Percentiles rank a stretch among this genome's conserved stretches.
phyloP scores from a whole-genome alignment of 2,329 filamentous ascomycete species.

The Aspergillus melleus region DNA sequence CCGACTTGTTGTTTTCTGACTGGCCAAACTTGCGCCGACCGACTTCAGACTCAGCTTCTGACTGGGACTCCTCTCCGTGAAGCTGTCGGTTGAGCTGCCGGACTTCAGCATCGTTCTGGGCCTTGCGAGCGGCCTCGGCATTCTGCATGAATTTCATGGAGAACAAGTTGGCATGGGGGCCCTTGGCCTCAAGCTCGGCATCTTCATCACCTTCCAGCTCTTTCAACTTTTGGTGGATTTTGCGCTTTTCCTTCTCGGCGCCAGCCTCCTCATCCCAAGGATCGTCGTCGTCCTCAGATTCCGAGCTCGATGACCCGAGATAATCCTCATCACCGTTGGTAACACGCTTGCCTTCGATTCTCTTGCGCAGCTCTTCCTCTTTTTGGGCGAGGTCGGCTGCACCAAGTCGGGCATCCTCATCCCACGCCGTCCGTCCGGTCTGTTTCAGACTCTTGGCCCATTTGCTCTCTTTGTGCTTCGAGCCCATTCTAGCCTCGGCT shows the following conservation, averaged over 20 bases:
- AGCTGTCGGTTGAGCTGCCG: slow-evolving; percentile 71
- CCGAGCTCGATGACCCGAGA: slow-evolving; percentile 56
- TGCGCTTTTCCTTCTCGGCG: slow-evolving; percentile 37
- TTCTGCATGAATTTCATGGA: slow-evolving; percentile 94
- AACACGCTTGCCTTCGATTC: slow-evolving; percentile 72
- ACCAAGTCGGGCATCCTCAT: slow-evolving; percentile 77
- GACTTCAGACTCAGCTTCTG: slow-evolving; percentile 54
- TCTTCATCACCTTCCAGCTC: slow-evolving; percentile 52
- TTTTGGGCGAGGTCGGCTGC: slow-evolving; percentile 78
- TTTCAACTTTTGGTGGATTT: slow-evolving; percentile 43
- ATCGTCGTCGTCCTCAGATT: slow-evolving; percentile 59
- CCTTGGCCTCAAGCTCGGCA: slow-evolving; percentile 36
- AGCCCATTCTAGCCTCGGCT: slow-evolving; percentile 81
- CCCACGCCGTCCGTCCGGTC: slow-evolving; percentile 79
- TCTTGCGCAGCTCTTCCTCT: slow-evolving; percentile 76
- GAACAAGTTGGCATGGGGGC: slow-evolving; percentile 67
- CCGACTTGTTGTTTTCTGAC: slow-evolving; percentile 31
- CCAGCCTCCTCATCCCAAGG: slow-evolving; percentile 58
- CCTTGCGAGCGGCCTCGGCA: slow-evolving; percentile 74
- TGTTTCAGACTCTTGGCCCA: slow-evolving; percentile 86
- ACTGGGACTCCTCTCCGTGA: slow-evolving; percentile 60
- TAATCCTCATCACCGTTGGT: slow-evolving; percentile 62
- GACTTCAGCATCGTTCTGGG: slow-evolving; percentile 76
- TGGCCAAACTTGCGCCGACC: slow-evolving; percentile 59
- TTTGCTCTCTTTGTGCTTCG: slow-evolving; percentile 82